A percentile compares a stretch with the other conserved stretches of the same genome.
Conservation (phyloP, 2,329 filamentous ascomycete genomes). For the Microascus cirrosus region DNA sequence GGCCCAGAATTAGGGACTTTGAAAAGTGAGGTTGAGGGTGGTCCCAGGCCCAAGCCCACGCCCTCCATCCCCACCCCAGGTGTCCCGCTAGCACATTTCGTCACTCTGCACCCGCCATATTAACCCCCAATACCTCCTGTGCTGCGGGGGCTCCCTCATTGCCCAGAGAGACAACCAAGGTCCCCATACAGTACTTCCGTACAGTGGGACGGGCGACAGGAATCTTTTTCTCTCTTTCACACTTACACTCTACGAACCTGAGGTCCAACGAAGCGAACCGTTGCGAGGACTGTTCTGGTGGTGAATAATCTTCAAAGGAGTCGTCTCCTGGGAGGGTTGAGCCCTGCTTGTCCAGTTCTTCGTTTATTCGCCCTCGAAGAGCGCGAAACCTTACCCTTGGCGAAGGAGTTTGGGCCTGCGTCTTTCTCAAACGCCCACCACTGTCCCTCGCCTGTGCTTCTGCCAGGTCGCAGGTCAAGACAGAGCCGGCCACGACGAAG, state of each 20-base stretch:
- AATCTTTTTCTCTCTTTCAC: constrained; percentile 2
- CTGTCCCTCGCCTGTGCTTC: neutral
- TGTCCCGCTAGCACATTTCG: neutral
- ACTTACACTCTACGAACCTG: constrained; percentile 1
- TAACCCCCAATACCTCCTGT: neutral
- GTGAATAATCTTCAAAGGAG: neutral
- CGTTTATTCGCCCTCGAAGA: neutral
- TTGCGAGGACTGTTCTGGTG: neutral
- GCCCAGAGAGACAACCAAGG: neutral
- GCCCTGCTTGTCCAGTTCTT: neutral
- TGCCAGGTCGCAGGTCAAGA: neutral
- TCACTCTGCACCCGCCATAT: neutral
- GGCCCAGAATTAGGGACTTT: neutral
- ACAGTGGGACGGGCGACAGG: constrained; percentile 1
- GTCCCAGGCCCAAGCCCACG: neutral
- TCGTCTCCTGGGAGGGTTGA: neutral
- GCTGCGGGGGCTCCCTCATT: neutral
- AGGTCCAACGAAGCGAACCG: neutral
- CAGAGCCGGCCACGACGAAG: neutral
- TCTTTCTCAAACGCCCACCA: neutral
- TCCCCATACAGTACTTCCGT: constrained; percentile 4
- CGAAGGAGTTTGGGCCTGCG: neutral
- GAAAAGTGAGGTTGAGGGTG: neutral
- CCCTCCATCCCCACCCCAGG: neutral
- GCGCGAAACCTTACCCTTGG: neutral